These are phyloP conservation scores for Aureobasidium sp. DNA, from an alignment of 2,329 filamentous ascomycete genomes.

Conservation along the genomic window DNA sequence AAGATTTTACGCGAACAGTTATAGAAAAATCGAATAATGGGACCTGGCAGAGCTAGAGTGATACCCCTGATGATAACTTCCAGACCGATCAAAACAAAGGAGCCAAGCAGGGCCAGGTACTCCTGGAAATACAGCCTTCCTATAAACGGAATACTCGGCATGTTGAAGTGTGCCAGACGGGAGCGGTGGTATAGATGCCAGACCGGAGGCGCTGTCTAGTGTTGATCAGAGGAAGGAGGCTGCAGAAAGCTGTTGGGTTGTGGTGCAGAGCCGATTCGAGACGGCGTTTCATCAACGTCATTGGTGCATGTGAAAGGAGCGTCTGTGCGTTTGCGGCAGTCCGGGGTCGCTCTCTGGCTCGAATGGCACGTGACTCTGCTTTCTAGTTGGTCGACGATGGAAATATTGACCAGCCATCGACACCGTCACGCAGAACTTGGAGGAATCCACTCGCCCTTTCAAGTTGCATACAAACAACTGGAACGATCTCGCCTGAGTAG, in stretches of 20 bases:
- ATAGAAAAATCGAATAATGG: constrained; percentile 78
- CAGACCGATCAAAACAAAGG: constrained; percentile 72
- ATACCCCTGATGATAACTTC: constrained; percentile 79
- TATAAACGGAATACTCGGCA: constrained; percentile 56
- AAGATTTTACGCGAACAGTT: constrained; percentile 74
- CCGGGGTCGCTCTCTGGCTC: background rate
- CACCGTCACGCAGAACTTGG: background rate
- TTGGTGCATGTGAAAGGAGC: constrained; percentile 7
- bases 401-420: background rate
- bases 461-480: background rate
- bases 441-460: too few relatives aligned
- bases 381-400: background rate
- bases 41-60: constrained; percentile 76
- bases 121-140: constrained; percentile 59
- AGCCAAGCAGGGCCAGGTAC: constrained; percentile 79
- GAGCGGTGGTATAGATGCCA: background rate
- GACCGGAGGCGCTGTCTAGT: background rate
- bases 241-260: background rate
- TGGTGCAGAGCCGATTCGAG: background rate
- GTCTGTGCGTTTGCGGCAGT: background rate
- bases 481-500: background rate
- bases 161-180: constrained; percentile 22
- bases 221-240: background rate
- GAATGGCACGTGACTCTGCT: background rate
- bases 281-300: constrained; percentile 6